Base-by-base conservation (phyloP, 2,329 filamentous ascomycete species). In the Aspergillus brasiliensis region DNA sequence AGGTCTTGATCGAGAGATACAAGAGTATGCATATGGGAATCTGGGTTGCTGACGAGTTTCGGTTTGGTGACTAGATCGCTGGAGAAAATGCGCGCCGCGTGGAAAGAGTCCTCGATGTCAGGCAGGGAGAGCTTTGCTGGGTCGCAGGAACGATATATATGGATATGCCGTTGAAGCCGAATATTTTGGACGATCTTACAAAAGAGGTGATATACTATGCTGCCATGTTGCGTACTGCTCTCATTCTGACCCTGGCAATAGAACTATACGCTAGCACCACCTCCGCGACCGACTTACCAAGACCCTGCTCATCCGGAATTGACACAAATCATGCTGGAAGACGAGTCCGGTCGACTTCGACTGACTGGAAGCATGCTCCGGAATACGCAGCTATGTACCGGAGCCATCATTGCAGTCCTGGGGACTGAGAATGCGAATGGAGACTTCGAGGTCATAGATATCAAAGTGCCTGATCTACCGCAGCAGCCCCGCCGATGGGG, bases 51-150 rank as follows among this genome's bases (percentile, higher is more conserved):
- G 51, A 59, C 51, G 19, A 63, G 48, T 51, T 8, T 40, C 15
- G 51, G 27, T 46, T 34, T 19, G 25, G 27, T 28, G 25, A 58
- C 21, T 61, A 89, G 72, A 88, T 98, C 66, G 91, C 86, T 6
- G 91, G 87, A 38, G 91, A 97, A 73, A 81, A 81, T 58, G 91
- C 91, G 10, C 85, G 84, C 67, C 86, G 84, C 65, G 92, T 96
- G 15, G 91, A 97, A 31, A 84, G 95, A 67, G 95, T 99, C 61
- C 84, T 99, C 28, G 94, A 99, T 77, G 95, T 99, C 54, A 88
- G 94, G 62, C 95, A 98, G 80, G 95, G 95, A 64, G 88, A 97
- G 78, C 81, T 98, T 37, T 98, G 94, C 79, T 99, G 94, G 92
- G 90, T 99, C 15, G 84, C 89, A 0, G 95, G 96, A 15, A 99